Conservation (phyloP, 2,329 filamentous ascomycete genomes). For the Coniochaeta sp. region DNA sequence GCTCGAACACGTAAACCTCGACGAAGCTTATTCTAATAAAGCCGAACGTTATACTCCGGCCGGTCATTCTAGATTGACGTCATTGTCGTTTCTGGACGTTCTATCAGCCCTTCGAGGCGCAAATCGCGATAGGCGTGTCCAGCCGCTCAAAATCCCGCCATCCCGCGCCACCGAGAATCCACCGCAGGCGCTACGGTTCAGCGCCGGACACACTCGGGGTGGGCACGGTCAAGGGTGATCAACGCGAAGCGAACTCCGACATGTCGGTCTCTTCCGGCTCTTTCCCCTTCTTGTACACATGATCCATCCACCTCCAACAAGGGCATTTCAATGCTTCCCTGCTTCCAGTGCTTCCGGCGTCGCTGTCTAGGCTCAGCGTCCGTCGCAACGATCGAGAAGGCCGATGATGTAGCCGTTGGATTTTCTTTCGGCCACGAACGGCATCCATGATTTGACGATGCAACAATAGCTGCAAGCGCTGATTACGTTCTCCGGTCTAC, state of each 20-base stretch:
- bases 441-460: not conserved
- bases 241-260: not conserved
- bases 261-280: not conserved
- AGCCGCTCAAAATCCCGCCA: constrained; percentile 3
- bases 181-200: constrained; percentile 3
- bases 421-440: not conserved
- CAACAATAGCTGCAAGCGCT: not conserved
- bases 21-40: too few relatives aligned
- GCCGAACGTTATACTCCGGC: too few relatives aligned
- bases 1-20: too few relatives aligned
- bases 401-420: not conserved
- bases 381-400: not conserved
- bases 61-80: not conserved
- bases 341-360: not conserved
- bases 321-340: not conserved
- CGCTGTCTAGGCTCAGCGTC: too few relatives aligned
- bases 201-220: constrained; percentile 1
- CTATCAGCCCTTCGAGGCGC: not conserved
- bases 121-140: not conserved
- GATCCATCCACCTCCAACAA: not conserved
- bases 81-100: not conserved
- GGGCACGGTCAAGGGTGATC: not conserved
- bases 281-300: not conserved
- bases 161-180: constrained; percentile 11
- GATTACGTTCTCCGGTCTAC: not conserved